These are phyloP conservation scores for Xylariales sp. DNA, from an alignment of 2,329 filamentous ascomycete genomes.

Conservation along the genomic window DNA sequence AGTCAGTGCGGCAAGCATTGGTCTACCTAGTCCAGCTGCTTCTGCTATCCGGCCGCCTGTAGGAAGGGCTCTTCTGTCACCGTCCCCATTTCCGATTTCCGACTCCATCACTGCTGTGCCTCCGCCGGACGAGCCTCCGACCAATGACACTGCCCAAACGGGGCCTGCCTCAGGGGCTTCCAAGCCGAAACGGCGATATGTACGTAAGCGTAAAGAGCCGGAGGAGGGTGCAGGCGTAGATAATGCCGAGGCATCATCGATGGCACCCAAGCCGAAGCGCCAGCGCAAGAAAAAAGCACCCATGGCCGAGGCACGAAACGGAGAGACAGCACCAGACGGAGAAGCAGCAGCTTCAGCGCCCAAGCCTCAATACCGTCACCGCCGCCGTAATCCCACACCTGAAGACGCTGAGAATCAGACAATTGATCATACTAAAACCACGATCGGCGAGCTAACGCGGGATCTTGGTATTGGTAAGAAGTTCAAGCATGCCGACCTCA, in stretches of 20 bases:
- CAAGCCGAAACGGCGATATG: conserved; percentile 18
- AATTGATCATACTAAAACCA: conserved; percentile 63
- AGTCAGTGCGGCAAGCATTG: neutral
- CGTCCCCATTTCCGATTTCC: conserved; percentile 1
- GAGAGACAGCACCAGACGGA: conserved; percentile 19
- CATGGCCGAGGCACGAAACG: conserved; percentile 13
- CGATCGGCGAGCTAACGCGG: conserved; percentile 68
- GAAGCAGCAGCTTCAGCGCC: conserved; percentile 17
- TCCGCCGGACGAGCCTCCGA: neutral
- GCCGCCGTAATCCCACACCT: conserved; percentile 49
- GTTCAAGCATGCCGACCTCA: conserved; percentile 68
- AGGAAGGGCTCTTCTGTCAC: neutral
- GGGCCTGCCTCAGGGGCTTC: neutral
- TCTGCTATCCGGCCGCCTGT: neutral
- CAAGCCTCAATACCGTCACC: conserved; percentile 20
- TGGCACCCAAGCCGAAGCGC: conserved; percentile 28
- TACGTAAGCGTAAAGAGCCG: conserved; percentile 22
- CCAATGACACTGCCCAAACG: conserved; percentile 1
- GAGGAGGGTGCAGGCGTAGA: conserved; percentile 14
- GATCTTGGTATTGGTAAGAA: conserved; percentile 69
- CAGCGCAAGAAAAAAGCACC: conserved; percentile 19
- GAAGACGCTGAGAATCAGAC: conserved; percentile 57
- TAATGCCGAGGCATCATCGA: conserved; percentile 1
- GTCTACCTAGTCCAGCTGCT: conserved; percentile 3
- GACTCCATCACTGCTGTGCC: conserved; percentile 4